Percentiles rank a stretch among this genome's conserved stretches.
Conservation (phyloP, 805 yeast species). For the Ogataea dorogensis region DNA sequence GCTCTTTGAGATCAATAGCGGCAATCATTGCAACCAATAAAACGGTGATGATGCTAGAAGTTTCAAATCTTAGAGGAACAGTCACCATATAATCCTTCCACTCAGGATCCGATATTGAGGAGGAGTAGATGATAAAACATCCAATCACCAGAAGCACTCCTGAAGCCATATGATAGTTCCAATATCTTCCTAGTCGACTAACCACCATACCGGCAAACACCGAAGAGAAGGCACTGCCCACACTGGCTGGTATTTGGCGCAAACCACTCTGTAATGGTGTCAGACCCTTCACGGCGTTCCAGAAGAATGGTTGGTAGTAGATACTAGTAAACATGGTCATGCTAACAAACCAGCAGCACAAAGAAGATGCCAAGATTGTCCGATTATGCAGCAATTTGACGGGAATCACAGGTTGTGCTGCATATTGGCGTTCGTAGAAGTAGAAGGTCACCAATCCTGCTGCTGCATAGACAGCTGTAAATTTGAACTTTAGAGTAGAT, state of each 20-base stretch:
- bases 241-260: constrained; percentile 53
- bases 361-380: constrained; percentile 61
- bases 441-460: constrained; percentile 42
- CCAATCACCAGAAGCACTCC: constrained; percentile 50
- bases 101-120: constrained; percentile 18
- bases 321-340: constrained; percentile 63
- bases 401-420: constrained; percentile 68
- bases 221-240: constrained; percentile 68
- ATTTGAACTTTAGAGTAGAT: constrained; percentile 28
- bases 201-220: constrained; percentile 64
- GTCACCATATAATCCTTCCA: constrained; percentile 44
- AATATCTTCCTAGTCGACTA: constrained; percentile 65
- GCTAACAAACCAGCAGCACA: constrained; percentile 67
- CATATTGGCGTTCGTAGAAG: constrained; percentile 48
- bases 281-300: constrained; percentile 29
- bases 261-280: constrained; percentile 36
- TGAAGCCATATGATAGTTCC: constrained; percentile 41
- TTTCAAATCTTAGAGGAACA: constrained; percentile 59
- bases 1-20: constrained; percentile 64
- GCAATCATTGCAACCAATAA: constrained; percentile 74
- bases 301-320: constrained; percentile 70
- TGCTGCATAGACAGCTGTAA: constrained; percentile 35
- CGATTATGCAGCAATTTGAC: constrained; percentile 51
- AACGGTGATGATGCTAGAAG: constrained; percentile 65
- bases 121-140: constrained; percentile 32